These are phyloP conservation scores for Massarina eburnea DNA, from an alignment of 2,329 filamentous ascomycete species.

Conservation along the genomic window DNA sequence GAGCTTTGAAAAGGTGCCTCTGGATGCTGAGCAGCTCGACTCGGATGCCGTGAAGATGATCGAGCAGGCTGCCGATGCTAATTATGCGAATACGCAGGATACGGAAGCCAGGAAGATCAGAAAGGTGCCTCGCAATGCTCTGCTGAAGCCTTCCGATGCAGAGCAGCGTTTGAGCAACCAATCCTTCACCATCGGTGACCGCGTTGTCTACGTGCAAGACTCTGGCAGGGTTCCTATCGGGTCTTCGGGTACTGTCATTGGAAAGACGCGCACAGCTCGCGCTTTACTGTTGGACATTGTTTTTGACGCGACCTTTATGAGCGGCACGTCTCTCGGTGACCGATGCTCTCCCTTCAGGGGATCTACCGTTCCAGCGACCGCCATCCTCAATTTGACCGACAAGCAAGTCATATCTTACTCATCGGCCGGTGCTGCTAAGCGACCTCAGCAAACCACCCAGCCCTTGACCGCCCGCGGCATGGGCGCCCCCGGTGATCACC, in stretches of 20 bases:
- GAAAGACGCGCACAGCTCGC: slow-evolving; percentile 84
- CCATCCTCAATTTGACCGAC: slow-evolving; percentile 83
- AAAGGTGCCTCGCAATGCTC: slow-evolving; percentile 79
- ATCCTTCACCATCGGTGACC: slow-evolving; percentile 79
- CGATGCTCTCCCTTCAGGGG: slow-evolving; percentile 92
- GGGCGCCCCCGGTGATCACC: slow-evolving; percentile 60
- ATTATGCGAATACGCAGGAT: slow-evolving; percentile 33
- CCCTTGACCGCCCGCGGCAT: slow-evolving; percentile 58
- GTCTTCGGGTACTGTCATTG: slow-evolving; percentile 88
- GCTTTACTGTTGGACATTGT: slow-evolving; percentile 85
- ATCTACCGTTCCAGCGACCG: slow-evolving; percentile 84
- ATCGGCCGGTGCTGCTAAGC: slow-evolving; percentile 59
- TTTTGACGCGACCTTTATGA: slow-evolving; percentile 96
- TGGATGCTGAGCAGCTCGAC: slow-evolving; percentile 95
- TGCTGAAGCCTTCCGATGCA: slow-evolving; percentile 94
- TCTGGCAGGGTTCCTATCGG: slow-evolving; percentile 95
- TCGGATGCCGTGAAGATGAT: slow-evolving; percentile 83
- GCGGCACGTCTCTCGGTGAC: slow-evolving; percentile 86
- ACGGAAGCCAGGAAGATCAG: slow-evolving; percentile 68
- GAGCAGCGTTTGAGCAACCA: slow-evolving; percentile 89
- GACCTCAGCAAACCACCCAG: slow-evolving; percentile 50
- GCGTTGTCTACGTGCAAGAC: slow-evolving; percentile 88
- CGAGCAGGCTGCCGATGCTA: slow-evolving; percentile 70
- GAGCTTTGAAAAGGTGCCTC: slow-evolving; percentile 90
- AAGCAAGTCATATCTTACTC: slow-evolving; percentile 75